phyloP scores from a whole-genome alignment of 352 stramenopile genomes.

The Globisporangium heterothallicum region DNA sequence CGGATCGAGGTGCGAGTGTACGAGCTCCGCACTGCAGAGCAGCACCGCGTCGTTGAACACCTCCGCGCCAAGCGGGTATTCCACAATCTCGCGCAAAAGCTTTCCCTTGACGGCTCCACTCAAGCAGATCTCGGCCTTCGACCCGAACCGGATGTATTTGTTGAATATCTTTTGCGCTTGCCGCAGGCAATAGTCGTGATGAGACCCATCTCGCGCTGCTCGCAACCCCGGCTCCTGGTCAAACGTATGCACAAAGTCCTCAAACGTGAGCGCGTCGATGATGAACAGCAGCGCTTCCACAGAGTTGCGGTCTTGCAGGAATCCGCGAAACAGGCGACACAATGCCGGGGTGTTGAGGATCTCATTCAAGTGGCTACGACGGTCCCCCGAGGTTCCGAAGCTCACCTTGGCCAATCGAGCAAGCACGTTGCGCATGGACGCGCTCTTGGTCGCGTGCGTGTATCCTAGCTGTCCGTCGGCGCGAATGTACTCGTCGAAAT shows the following conservation, averaged over 20 bases:
- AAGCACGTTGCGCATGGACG: conserved; percentile 52
- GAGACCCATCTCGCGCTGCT: conserved; percentile 17
- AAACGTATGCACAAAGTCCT: conserved; percentile 61
- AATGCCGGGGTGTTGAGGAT: conserved; percentile 43
- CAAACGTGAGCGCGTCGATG: conserved; percentile 58
- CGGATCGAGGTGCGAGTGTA: conserved; percentile 51
- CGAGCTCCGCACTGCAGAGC: conserved; percentile 52
- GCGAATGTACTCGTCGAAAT: conserved; percentile 56
- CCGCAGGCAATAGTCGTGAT: conserved; percentile 52
- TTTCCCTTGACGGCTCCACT: conserved; percentile 36
- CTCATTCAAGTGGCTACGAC: conserved; percentile 39
- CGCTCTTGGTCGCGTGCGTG: conserved; percentile 24
- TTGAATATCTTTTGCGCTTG: conserved; percentile 74
- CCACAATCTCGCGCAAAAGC: conserved; percentile 33
- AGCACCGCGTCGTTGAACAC: conserved; percentile 59
- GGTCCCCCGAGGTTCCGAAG: conserved; percentile 28
- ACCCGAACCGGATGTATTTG: conserved; percentile 70
- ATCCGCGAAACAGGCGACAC: conserved; percentile 55
- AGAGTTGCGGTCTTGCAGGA: conserved; percentile 45
- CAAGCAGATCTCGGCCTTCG: conserved; percentile 60
- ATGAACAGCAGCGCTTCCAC: conserved; percentile 64
- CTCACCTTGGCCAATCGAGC: conserved; percentile 38
- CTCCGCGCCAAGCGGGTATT: conserved; percentile 38
- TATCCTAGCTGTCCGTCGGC: conserved; percentile 35
- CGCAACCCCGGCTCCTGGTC: conserved; percentile 14